phyloP scores from a whole-genome alignment of 2,329 filamentous ascomycete species.

The Paraphoma sp. region DNA sequence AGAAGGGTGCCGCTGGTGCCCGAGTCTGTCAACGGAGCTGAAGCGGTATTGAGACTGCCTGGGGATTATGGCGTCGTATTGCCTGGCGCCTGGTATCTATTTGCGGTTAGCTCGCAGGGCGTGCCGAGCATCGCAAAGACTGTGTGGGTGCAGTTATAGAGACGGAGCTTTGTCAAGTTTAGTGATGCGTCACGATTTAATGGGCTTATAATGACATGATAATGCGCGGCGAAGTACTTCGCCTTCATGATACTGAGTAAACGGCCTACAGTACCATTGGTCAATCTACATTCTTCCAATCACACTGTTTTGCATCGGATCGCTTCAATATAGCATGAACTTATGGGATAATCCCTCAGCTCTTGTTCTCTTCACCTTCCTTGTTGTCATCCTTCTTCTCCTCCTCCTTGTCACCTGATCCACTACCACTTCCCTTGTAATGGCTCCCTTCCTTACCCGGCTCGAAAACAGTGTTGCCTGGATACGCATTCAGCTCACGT shows the following conservation, averaged over 20 bases:
- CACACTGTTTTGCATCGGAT: neutral
- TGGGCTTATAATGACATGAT: neutral
- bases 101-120: constrained; percentile 19
- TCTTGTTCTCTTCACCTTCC: constrained; percentile 4
- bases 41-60: constrained; percentile 14
- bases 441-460: constrained; percentile 35
- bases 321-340: neutral
- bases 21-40: neutral
- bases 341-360: neutral
- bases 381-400: constrained; percentile 19
- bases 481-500: neutral
- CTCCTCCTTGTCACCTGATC: constrained; percentile 35
- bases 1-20: constrained; percentile 21
- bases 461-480: constrained; percentile 38
- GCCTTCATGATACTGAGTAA: too few species aligned
- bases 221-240: too few species aligned
- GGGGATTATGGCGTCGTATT: constrained; percentile 17
- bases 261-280: too few species aligned
- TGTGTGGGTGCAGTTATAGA: constrained; percentile 8
- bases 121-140: constrained; percentile 26
- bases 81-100: constrained; percentile 27
- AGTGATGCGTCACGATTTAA: neutral
- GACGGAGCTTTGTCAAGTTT: neutral
- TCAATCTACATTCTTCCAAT: too few species aligned
- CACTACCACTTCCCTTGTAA: constrained; percentile 31